These are phyloP conservation scores for Acanthamoeba healyi DNA, from an alignment of 208 protist genomes.

Conservation along the genomic window DNA sequence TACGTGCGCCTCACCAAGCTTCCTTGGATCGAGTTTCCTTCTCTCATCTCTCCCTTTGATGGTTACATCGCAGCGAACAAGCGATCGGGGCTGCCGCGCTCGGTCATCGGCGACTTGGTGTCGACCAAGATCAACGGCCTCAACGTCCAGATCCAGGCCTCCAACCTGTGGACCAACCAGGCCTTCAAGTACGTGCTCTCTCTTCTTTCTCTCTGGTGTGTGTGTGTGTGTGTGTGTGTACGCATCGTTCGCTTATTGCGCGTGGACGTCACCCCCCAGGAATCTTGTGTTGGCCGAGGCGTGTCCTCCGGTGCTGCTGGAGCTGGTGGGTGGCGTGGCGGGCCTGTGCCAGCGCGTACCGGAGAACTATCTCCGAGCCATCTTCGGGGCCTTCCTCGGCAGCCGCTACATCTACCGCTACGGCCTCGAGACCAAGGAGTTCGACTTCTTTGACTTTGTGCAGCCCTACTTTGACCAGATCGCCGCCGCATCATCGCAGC, in stretches of 20 bases:
- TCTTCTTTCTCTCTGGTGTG: too few relatives aligned
- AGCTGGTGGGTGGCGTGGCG: conserved; percentile 91
- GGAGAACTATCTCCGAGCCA: conserved; percentile 94
- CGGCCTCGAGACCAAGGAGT: conserved; percentile 65
- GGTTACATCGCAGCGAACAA: conserved; percentile 1
- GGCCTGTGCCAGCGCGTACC: conserved; percentile 94
- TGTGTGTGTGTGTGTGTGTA: too few relatives aligned
- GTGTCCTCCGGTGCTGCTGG: conserved; percentile 87
- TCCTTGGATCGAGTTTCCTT: neutral
- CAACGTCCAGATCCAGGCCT: conserved; percentile 87
- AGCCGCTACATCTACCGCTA: conserved; percentile 94
- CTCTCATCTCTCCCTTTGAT: neutral
- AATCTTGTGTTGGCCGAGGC: conserved; percentile 75
- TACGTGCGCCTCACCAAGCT: neutral
- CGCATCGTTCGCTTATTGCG: neutral
- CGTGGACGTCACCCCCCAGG: neutral
- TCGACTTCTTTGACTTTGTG: conserved; percentile 94
- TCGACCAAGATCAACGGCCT: conserved; percentile 94
- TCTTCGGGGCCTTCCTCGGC: conserved; percentile 95
- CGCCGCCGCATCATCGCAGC: too few relatives aligned
- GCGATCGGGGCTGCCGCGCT: conserved; percentile 85
- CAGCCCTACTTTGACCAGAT: conserved; percentile 80
- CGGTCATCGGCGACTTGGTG: conserved; percentile 92
- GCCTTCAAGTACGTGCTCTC: conserved; percentile 84
- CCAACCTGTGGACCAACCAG: conserved; percentile 92